Evolutionary conservation across 2,329 filamentous ascomycete genomes (phyloP), one percentile per base, ranked within the genome.

Genomic region (Monosporascus sp.): DNA sequence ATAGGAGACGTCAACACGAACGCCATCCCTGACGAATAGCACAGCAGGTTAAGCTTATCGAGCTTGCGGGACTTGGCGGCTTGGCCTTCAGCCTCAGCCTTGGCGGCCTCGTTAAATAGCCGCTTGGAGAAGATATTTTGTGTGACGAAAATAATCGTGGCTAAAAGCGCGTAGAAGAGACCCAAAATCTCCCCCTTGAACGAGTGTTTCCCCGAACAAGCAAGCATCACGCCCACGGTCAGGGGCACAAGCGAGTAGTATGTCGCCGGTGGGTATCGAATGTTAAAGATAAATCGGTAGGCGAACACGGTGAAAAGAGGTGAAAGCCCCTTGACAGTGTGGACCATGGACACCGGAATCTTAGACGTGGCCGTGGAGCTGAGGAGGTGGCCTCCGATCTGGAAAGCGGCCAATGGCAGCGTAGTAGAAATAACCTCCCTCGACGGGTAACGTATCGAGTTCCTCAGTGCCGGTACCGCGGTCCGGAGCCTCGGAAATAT

Each of bases 111-210:
- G 70, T 97, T 99, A 78, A 99, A 99, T 9, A 99, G 84, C 60
- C 91, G 90, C 73, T 99, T 99, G 20, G 93, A 97, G 61, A 97
- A 96, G 53, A 99, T 99, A 68, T 99, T 99, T 68, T 99, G 94
- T 0, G 91, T 94, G 37, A 99, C 94, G 67, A 99, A 99, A 59
- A 97, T 88, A 52, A 97, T 77, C 7, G 94, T 91, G n/a, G 91
- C 92, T 36, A 90, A 76, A 38, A 99, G 86, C 3, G 94, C 92
- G 65, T 92, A 93, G 11, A 93, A 65, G 19, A 99, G 88, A n/a
- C 94, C 94, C 50, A 94, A 81, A 58, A 97, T 82, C 66, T 99
- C 92, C 31, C 90, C 93, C 22, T 85, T 87, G 63, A 96, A 92
- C 6, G 72, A 72, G 43, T 77, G 74, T 66, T 91, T 91, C 14